phyloP scores from a whole-genome alignment of 352 stramenopile genomes.

The Thraustochytrium striatum region DNA sequence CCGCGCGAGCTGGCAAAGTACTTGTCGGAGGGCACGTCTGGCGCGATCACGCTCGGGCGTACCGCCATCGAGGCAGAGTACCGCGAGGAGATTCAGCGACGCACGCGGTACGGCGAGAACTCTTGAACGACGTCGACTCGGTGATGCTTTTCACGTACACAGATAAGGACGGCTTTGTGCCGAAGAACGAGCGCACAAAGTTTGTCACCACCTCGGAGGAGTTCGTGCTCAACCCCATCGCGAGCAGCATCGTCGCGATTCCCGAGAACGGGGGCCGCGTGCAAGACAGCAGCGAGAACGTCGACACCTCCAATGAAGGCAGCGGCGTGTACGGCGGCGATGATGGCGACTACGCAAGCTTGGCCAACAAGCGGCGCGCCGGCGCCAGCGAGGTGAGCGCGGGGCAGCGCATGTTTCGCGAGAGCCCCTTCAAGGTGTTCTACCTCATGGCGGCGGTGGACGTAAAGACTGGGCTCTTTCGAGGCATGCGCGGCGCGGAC shows the following conservation, averaged over 20 bases:
- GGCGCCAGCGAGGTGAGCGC: constrained; percentile 8
- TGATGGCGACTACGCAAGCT: constrained; percentile 28
- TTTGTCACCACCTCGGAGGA: constrained; percentile 42
- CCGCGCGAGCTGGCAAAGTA: constrained; percentile 30
- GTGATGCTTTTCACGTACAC: constrained; percentile 46
- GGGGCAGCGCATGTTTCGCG: constrained; percentile 31
- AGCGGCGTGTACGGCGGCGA: neutral
- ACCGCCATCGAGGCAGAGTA: constrained; percentile 44
- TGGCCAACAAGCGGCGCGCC: neutral
- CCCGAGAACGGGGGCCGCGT: neutral
- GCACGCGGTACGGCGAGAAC: constrained; percentile 16
- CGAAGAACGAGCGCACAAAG: constrained; percentile 43
- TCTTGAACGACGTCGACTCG: neutral
- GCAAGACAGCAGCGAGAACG: neutral
- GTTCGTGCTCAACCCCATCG: constrained; percentile 31
- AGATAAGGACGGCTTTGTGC: constrained; percentile 42
- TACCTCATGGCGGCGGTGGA: constrained; percentile 47
- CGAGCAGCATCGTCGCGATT: constrained; percentile 36
- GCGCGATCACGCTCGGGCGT: neutral
- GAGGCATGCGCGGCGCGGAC: neutral
- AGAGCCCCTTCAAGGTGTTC: constrained; percentile 36
- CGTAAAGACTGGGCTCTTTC: neutral
- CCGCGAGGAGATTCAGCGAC: constrained; percentile 14
- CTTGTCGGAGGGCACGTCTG: neutral
- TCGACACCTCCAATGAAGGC: too few species aligned